These are phyloP conservation scores for Aspergillus affinis DNA, from an alignment of 495 filamentous ascomycete genomes.

Conservation along the genomic window DNA sequence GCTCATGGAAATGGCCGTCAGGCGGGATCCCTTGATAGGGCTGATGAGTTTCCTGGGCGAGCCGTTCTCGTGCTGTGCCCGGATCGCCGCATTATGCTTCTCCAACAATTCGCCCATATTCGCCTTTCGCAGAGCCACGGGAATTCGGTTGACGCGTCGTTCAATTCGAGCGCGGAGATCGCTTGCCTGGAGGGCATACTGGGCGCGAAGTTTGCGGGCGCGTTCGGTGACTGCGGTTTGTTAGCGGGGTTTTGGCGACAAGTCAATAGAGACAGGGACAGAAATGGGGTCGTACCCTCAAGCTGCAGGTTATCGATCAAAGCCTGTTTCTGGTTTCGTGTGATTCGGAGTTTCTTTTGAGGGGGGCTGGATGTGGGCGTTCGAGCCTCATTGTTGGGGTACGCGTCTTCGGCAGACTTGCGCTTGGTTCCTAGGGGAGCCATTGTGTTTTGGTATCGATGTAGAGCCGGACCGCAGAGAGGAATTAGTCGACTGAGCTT, in stretches of 20 bases:
- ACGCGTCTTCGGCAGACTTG: constrained; percentile 51
- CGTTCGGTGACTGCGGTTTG: constrained; percentile 75
- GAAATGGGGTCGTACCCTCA: constrained; percentile 62
- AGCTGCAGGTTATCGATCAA: constrained; percentile 90
- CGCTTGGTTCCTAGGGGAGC: constrained; percentile 56
- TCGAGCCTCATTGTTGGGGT: constrained; percentile 29
- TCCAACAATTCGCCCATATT: constrained; percentile 82
- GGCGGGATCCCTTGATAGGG: constrained; percentile 31
- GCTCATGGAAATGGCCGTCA: constrained; percentile 32
- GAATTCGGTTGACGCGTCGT: constrained; percentile 92
- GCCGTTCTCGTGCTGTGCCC: constrained; percentile 30
- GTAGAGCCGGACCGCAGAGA: background rate
- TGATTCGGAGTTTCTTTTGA: constrained; percentile 65
- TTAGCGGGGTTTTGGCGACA: constrained; percentile 10
- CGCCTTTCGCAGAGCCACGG: constrained; percentile 69
- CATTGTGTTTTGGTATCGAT: constrained; percentile 41
- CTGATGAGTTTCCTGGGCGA: constrained; percentile 30
- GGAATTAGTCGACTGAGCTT: constrained; percentile 8
- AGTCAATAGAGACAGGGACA: background rate
- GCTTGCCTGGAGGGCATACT: constrained; percentile 84
- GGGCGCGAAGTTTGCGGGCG: constrained; percentile 83
- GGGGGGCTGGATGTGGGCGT: constrained; percentile 58
- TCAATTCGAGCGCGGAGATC: constrained; percentile 84
- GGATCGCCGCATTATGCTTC: constrained; percentile 44
- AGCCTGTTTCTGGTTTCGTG: constrained; percentile 78